Conservation (phyloP, 2,329 filamentous ascomycete genomes). For the Cytospora mali region DNA sequence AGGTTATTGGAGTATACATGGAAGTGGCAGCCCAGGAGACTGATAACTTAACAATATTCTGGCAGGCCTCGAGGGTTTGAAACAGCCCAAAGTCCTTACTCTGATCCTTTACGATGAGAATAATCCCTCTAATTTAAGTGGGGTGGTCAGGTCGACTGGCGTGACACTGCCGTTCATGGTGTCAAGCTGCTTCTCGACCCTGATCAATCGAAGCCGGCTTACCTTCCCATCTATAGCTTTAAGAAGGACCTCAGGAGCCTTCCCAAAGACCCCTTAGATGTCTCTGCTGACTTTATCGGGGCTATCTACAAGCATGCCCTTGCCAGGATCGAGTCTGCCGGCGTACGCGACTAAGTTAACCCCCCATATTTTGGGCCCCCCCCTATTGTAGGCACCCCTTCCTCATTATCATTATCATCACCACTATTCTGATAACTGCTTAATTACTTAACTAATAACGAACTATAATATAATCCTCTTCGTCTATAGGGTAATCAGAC, state of each 20-base stretch:
- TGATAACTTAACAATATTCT: not conserved
- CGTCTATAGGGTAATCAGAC: no score
- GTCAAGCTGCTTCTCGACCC: conserved; percentile 26
- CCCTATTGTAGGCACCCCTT: no score
- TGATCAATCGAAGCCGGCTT: not conserved
- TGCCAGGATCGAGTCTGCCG: not conserved
- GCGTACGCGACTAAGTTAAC: not conserved
- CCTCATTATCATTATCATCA: no score
- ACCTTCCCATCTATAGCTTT: not conserved
- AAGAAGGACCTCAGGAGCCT: not conserved
- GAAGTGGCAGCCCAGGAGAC: no score
- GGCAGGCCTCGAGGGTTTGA: conserved; percentile 12
- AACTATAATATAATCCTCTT: no score
- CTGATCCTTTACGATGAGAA: conserved; percentile 11
- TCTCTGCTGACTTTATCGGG: conserved; percentile 20
- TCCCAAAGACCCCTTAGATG: conserved; percentile 8
- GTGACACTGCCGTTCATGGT: conserved; percentile 5
- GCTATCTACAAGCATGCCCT: conserved; percentile 21
- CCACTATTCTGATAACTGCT: no score
- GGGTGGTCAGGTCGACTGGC: conserved; percentile 16
- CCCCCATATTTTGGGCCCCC: no score
- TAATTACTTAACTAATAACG: no score
- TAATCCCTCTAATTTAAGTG: conserved; percentile 14
- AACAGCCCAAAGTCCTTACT: conserved; percentile 10
- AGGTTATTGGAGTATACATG: no score